Evolutionary conservation across 805 yeast genomes (phyloP), one percentile per base, ranked within the genome.

Genomic region (Spencermartinsiella europaea): DNA sequence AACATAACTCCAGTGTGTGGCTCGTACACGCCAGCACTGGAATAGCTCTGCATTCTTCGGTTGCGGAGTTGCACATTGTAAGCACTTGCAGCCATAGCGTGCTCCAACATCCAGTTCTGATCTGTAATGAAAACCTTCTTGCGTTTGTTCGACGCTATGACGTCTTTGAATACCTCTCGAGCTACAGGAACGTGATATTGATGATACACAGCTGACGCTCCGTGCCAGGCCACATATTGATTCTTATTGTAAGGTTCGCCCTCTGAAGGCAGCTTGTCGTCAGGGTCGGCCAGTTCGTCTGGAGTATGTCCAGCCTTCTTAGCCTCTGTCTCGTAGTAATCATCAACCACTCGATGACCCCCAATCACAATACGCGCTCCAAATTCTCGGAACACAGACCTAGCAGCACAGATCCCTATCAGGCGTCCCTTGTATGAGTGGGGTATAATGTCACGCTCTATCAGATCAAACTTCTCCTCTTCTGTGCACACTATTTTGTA

Each of bases 341-440:
- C 99, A 68, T 93, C 99, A 10, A 70, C 73, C 22, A 86, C 83
- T 54, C 84, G 79, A 51, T 75, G 77, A 37, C 99, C 99, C 44
- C 86, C 84, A 17, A 79, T 75, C 34, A 93, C 72, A 42, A 90
- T 80, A 50, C 79, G 79, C 20, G 95, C 85, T 3, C 99, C 99
- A 71, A 93, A 91, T 66, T 90, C 98, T 53, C 89, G 76, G 67
- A 77, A 93, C 1, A 89, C 81, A 14, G 95, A 82, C 47, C 95
- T 77, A 0, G 99, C 97, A 4, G 97, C 82, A 4, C 93, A 95
- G 35, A 91, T 70, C 49, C 93, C 90, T 31, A 93, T 90, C 1
- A 88, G 77, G 55, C 98, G 76, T 40, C 95, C 93, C 67, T 88
- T 88, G 66, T 88, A 91, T 2, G 96, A 85, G 54, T 83, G 84